These are phyloP conservation scores for Clonostachys chloroleuca DNA, from an alignment of 2,329 filamentous ascomycete species.

Conservation along the genomic window DNA sequence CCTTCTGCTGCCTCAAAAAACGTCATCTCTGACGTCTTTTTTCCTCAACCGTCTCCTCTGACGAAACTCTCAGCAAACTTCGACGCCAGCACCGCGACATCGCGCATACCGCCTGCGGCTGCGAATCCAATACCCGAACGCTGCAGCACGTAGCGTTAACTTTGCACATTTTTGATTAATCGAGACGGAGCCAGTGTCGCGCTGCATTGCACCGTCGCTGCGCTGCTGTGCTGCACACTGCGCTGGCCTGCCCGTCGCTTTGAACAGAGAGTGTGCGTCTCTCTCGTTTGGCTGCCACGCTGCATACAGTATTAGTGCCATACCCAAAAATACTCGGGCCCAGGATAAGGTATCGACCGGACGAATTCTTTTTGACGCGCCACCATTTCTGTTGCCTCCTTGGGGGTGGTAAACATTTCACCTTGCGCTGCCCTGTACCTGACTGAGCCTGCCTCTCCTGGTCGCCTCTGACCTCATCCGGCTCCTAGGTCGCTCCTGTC, in stretches of 20 bases:
- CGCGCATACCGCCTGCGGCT: background rate
- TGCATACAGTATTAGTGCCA: too few relatives aligned
- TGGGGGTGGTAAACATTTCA: too few relatives aligned
- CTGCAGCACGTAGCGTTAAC: background rate
- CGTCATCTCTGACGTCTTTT: constrained; percentile 45
- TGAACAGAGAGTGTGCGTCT: too few relatives aligned
- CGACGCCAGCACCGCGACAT: background rate
- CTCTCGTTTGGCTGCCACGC: too few relatives aligned
- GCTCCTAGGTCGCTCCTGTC: constrained; percentile 5
- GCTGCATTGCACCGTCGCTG: background rate
- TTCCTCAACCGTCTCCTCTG: constrained; percentile 14
- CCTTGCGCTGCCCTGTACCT: too few relatives aligned
- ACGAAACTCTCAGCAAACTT: background rate
- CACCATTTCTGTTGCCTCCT: background rate
- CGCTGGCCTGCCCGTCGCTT: background rate
- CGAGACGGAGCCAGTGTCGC: background rate
- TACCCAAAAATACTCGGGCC: too few relatives aligned
- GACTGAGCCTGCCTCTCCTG: background rate
- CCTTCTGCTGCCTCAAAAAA: constrained; percentile 11
- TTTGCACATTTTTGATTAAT: background rate
- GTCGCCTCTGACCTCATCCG: constrained; percentile 7
- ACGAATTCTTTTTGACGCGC: background rate
- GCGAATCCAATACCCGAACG: background rate
- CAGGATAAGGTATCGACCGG: too few relatives aligned
- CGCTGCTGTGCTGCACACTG: background rate